A percentile compares a stretch with the other conserved stretches of the same genome.
phyloP scores from a whole-genome alignment of 768 basidiomycete genomes.

The Boletus rubescentipes region DNA sequence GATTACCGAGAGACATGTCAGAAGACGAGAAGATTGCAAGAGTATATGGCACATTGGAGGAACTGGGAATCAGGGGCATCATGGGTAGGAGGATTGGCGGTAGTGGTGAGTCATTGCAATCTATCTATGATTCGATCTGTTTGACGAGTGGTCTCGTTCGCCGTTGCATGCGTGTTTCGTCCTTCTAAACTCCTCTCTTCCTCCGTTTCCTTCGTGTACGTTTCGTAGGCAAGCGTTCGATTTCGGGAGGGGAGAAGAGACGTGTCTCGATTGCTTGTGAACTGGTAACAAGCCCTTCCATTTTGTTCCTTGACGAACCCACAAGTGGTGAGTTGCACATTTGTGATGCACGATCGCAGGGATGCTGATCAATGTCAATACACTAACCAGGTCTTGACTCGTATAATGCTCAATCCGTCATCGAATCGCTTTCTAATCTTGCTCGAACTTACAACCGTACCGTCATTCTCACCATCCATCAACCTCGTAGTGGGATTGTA shows the following conservation, averaged over 20 bases:
- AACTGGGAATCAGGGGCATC: constrained; percentile 90
- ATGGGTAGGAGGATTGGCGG: constrained; percentile 89
- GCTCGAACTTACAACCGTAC: constrained; percentile 91
- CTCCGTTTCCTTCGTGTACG: background rate
- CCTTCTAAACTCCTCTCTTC: background rate
- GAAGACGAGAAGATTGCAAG: constrained; percentile 92
- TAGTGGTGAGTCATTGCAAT: constrained; percentile 53
- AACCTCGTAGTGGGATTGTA: constrained; percentile 97
- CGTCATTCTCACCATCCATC: constrained; percentile 97
- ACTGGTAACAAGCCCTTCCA: constrained; percentile 94
- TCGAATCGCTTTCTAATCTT: constrained; percentile 83
- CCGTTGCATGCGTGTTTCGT: background rate
- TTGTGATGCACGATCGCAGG: background rate
- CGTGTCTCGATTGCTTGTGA: constrained; percentile 98
- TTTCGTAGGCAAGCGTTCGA: constrained; percentile 73
- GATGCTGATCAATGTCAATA: background rate
- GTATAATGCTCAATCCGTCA: constrained; percentile 93
- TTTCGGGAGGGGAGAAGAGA: constrained; percentile 97
- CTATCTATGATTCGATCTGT: background rate
- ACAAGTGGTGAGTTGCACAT: constrained; percentile 70
- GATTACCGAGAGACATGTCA: constrained; percentile 94
- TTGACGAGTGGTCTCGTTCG: background rate
- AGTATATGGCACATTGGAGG: constrained; percentile 94
- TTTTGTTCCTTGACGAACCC: constrained; percentile 95
- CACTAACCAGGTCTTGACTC: constrained; percentile 74